phyloP scores from a whole-genome alignment of 441 rosid genomes.

The Erodium chrysanthum region DNA sequence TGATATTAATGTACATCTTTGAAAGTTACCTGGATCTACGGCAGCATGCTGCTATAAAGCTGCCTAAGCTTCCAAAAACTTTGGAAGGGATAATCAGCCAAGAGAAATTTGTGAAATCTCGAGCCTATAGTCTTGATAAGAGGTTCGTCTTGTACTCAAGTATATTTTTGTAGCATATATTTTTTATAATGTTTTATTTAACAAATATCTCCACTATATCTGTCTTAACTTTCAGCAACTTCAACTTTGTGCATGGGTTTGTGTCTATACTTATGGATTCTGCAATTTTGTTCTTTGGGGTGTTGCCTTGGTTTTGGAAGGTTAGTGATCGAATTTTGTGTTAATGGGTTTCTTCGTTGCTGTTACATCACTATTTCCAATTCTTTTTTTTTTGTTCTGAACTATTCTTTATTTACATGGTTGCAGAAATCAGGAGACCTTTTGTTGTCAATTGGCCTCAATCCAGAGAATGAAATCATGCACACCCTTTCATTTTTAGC shows the following conservation, averaged over 20 bases:
- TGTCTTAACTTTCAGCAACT: slow-evolving; percentile 45
- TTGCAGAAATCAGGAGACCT: slow-evolving; percentile 62
- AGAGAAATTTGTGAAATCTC: slow-evolving; percentile 78
- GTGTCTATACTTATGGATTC: slow-evolving; percentile 83
- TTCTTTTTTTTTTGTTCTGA: background rate
- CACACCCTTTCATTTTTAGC: slow-evolving; percentile 88
- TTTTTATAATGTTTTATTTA: background rate
- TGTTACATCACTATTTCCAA: slow-evolving; percentile 5
- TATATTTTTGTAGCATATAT: background rate
- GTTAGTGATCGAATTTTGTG: slow-evolving; percentile 28
- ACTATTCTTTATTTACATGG: slow-evolving; percentile 4
- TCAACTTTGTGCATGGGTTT: slow-evolving; percentile 77
- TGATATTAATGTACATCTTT: slow-evolving; percentile 75
- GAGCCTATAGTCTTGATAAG: slow-evolving; percentile 88
- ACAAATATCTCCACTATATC: slow-evolving; percentile 13
- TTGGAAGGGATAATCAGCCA: slow-evolving; percentile 81
- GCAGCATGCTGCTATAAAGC: slow-evolving; percentile 68
- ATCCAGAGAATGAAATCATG: slow-evolving; percentile 69
- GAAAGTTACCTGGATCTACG: slow-evolving; percentile 80
- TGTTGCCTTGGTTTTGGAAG: slow-evolving; percentile 97
- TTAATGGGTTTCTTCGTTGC: slow-evolving; percentile 11
- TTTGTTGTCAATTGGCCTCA: slow-evolving; percentile 50
- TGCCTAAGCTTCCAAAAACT: slow-evolving; percentile 73
- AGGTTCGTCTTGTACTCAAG: slow-evolving; percentile 36
- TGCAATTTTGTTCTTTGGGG: slow-evolving; percentile 73